Base-by-base conservation (phyloP, 331 rosid genomes). In the Rhamnella rubrinervis region DNA sequence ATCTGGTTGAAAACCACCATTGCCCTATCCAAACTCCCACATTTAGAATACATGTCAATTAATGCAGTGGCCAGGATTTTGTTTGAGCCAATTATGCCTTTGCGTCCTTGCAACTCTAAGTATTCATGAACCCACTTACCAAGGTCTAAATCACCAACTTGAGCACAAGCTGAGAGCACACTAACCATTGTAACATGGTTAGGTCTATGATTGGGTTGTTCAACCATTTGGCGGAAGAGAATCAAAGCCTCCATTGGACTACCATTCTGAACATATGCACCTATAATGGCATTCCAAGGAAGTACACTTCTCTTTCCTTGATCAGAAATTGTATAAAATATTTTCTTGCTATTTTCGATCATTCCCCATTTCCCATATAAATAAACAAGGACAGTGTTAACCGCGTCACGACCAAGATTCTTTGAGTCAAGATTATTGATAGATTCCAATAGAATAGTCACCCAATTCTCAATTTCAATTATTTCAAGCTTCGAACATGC, bases 111-210 rank as follows among this genome's bases (percentile, higher is more conserved):
- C 20, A 62, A 76, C 71, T 74, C 71, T 26, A 85, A 62, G 78
- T 76, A 78, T n/a, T 79, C 76, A 5, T 85, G 85, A 75, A 81
- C 88, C 85, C 81, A 75, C 59, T 35, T 19, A 37, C 93, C 93
- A 65, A 88, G 77, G 68, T 78, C 77, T 76, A 85, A 72, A 75
- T 88, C 87, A 49, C 90, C 93, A 63, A 80, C 65, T 69, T 85
- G 90, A 72, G 93, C 81, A 72, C 88, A 88, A 18, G 88, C 90
- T 58, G 90, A 85, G 75, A 88, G 88, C 70, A 85, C 87, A 7
- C 85, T 85, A 23, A 88, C 90, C 82, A 75, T 81, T 3, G 90
- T 85, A 28, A 88, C 74, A 68, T 85, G 93, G 63, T 88, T 88
- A 21, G 87, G 90, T 17, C 66, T 75, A 38, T 55, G 39, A 72